A percentile compares a stretch with the other conserved stretches of the same genome.
Conservation (phyloP, 805 yeast species). For the Myxozyma neglecta region DNA sequence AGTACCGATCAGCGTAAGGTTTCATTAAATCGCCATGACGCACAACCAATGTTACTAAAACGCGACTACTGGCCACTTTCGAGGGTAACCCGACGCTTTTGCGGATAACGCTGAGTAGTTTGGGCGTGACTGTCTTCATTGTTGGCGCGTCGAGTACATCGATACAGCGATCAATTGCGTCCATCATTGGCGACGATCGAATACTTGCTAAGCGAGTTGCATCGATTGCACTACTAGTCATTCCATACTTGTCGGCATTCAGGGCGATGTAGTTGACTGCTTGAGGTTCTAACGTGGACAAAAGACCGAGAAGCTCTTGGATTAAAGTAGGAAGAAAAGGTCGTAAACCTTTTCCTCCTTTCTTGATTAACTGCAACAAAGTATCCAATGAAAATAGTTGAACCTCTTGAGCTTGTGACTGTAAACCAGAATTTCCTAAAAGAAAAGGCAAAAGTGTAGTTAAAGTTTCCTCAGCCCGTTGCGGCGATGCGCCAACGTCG, state of each 20-base stretch:
- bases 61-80: constrained; percentile 77
- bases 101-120: constrained; percentile 57
- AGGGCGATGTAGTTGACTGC: constrained; percentile 78
- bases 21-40: constrained; percentile 50
- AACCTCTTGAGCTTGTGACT: constrained; percentile 85
- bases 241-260: constrained; percentile 84
- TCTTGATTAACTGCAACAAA: constrained; percentile 65
- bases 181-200: constrained; percentile 85
- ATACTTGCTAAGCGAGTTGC: constrained; percentile 70
- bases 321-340: constrained; percentile 70
- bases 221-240: constrained; percentile 71
- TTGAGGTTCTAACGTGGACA: constrained; percentile 92
- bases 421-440: constrained; percentile 72
- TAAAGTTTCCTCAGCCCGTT: constrained; percentile 51
- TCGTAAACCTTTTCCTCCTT: constrained; percentile 55
- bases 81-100: constrained; percentile 87
- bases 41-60: constrained; percentile 62
- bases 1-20: constrained; percentile 62
- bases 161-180: constrained; percentile 70
- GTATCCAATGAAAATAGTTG: constrained; percentile 70
- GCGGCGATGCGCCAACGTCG: constrained; percentile 45
- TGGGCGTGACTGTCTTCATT: constrained; percentile 51
- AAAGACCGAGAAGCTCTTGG: constrained; percentile 64
- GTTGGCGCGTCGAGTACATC: constrained; percentile 55
- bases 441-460: constrained; percentile 71